Base-by-base conservation (phyloP, 352 stramenopile genomes). In the Pythium insidiosum region DNA sequence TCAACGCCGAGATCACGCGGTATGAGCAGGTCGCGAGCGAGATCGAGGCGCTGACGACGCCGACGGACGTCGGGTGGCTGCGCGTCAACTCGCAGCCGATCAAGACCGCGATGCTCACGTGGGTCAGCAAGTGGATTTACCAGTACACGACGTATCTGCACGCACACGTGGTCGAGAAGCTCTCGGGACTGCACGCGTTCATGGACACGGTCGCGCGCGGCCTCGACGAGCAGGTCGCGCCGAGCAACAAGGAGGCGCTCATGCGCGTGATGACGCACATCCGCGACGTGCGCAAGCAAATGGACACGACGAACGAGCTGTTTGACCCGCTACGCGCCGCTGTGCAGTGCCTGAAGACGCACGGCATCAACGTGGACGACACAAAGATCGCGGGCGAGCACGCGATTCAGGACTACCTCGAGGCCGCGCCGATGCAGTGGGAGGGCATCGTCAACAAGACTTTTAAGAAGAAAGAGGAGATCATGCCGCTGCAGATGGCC, bases 401-500 rank as follows among this genome's bases (percentile, higher is more conserved):
- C 24, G 68, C 78, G 3, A 73, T 93, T 7, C 78, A 88, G 34
- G 80, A 94, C 37, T 98, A 97, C 60, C 61, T 99, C 18, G 95
- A 98, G 53, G 92, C 96, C 21, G 91, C 91, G 15, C 94, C 94
- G 7, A 88, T 98, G 72, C 86, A 96, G 43, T 99, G 95, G 95
- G 95, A 98, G 53, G 90, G 74, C 5, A 95, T 98, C n/a, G 89
- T 98, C 22, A 98, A 98, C 63, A 97, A 97, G 58, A 98, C 94
- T 16, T 98, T 98, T 62, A 96, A 96, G 56, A 98, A 98, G 58
- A 98, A 98, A 50, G 95, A 99, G 64, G 91, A 98, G 54, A 98
- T 99, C 48, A 81, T 98, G 68, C 93, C 93, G 5, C 73, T 98
- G 33, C 95, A 99, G 70, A 98, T 98, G 79, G 71, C 88, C 13